These are phyloP conservation scores for Chlorophyllum brunneum DNA, from an alignment of 768 basidiomycete genomes.

Conservation along the genomic window DNA sequence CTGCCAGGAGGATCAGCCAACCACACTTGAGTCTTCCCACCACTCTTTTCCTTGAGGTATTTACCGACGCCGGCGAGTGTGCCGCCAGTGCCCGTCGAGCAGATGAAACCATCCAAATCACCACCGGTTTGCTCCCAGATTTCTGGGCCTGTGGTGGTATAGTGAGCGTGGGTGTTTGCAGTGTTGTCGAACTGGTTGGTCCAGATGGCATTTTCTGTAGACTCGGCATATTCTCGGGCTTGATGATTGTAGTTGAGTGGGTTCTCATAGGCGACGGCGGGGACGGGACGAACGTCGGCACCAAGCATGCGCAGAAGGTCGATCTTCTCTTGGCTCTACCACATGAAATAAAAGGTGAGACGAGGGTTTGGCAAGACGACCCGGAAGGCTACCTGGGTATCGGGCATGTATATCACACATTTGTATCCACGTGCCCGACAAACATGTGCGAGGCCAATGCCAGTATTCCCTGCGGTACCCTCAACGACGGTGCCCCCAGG, in stretches of 20 bases:
- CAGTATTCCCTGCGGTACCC: conserved; percentile 98
- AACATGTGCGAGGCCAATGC: conserved; percentile 93
- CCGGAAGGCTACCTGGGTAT: conserved; percentile 63
- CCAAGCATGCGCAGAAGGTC: conserved; percentile 97
- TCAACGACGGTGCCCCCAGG: conserved; percentile 97
- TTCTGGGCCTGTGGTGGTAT: conserved; percentile 90
- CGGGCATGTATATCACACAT: conserved; percentile 99
- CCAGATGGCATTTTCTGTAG: conserved; percentile 83
- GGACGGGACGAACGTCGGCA: conserved; percentile 94
- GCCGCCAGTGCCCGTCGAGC: conserved; percentile 93
- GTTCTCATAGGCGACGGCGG: conserved; percentile 94
- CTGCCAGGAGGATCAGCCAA: conserved; percentile 97
- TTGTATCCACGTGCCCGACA: conserved; percentile 91
- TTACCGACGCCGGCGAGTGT: conserved; percentile 88
- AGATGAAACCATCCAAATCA: conserved; percentile 84
- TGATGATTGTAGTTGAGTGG: conserved; percentile 98
- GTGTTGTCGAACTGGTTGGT: conserved; percentile 98
- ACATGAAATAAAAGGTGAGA: neutral
- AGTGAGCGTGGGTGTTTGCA: conserved; percentile 88
- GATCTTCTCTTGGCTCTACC: conserved; percentile 96
- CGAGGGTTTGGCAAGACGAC: neutral
- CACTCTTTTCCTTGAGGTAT: conserved; percentile 79
- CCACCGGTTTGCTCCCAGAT: conserved; percentile 90
- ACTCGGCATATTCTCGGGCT: conserved; percentile 81
- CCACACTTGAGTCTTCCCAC: conserved; percentile 81